Base-by-base conservation (phyloP, 2,329 filamentous ascomycete genomes). In the Beauveria bassiana region DNA sequence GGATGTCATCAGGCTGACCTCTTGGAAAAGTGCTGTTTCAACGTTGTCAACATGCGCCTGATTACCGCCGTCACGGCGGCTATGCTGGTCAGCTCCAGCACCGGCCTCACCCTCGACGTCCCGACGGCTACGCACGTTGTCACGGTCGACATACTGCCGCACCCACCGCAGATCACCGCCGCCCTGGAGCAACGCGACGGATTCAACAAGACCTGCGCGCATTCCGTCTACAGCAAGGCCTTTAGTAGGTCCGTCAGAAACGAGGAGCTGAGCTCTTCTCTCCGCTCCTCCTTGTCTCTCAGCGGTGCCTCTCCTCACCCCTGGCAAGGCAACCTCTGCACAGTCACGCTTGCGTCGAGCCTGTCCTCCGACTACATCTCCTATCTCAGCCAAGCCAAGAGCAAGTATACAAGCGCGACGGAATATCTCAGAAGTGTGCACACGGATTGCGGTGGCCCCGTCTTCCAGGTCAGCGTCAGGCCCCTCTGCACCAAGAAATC, bases 181-280 rank as follows among this genome's bases (percentile, higher is more conserved):
- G 26, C 42, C 1, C 34, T 38, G 12, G 12, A 38, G 34, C 34
- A 38, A 14, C 34, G 34, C 51, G 43, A 10, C 49, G 57, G 49
- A 42, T 47, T 46, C 49, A 60, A 58, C 55, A 49, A 58, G 55
- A 50, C 45, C 8, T 60, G 58, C 50, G 49, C 50, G n/a, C 47
- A 1, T 18, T 60, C 58, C 28, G 58, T 60, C n/a, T 46, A 47
- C 26, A 54, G 42, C 49, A n/a, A 31, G 2, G 50, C 42, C 8
- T 51, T 60, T 16, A 47, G 28, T 20, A 26, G 42, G 24, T 31
- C 47, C 47, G 31, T 54, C 28, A 12, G 10, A n/a, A 53, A 60
- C 50, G 2, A 26, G 16, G 58, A 51, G 38, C 58, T 60, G 20
- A 26, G 34, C 18, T 18, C 57, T 16, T 47, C 34, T 16, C 57